phyloP scores from a whole-genome alignment of 1,284 basidiomycete species.

The Pseudozyma tsukubaensis region DNA sequence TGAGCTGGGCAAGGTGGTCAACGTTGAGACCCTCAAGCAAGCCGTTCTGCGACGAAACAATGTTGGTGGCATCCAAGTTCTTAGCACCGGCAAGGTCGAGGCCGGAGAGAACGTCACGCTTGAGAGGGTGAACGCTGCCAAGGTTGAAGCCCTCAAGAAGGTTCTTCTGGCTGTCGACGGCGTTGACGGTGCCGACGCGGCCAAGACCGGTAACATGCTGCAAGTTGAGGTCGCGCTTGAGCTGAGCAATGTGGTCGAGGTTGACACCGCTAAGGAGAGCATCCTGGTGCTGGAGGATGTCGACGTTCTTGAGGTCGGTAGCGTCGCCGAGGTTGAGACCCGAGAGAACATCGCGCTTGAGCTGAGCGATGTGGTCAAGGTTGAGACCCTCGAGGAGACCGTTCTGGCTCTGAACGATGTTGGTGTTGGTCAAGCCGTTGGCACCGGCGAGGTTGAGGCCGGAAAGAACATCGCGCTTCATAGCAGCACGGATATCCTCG shows the following conservation, averaged over 20 bases:
- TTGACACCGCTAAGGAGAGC: background rate
- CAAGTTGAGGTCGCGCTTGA: background rate
- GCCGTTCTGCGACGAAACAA: background rate
- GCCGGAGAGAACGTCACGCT: constrained; percentile 7
- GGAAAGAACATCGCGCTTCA: constrained; percentile 14
- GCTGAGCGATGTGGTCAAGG: background rate
- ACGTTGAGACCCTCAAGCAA: background rate
- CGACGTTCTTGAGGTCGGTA: background rate
- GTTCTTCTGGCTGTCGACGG: background rate
- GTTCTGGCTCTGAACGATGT: background rate
- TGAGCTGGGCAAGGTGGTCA: background rate
- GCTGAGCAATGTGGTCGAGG: background rate
- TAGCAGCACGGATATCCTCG: constrained; percentile 2
- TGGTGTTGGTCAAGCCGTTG: background rate
- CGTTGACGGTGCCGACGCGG: background rate
- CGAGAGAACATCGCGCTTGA: constrained; percentile 3
- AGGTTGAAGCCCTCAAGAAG: too few species aligned
- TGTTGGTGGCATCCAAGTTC: background rate
- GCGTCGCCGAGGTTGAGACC: constrained; percentile 1
- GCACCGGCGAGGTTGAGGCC: constrained; percentile 3
- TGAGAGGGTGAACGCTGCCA: background rate
- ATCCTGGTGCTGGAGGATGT: background rate
- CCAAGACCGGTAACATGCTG: constrained; percentile 3
- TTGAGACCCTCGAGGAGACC: constrained; percentile 1
- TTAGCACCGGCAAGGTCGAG: background rate